Base-by-base conservation (phyloP, 176 grass and related monocot species). In the Guadua angustifolia region DNA sequence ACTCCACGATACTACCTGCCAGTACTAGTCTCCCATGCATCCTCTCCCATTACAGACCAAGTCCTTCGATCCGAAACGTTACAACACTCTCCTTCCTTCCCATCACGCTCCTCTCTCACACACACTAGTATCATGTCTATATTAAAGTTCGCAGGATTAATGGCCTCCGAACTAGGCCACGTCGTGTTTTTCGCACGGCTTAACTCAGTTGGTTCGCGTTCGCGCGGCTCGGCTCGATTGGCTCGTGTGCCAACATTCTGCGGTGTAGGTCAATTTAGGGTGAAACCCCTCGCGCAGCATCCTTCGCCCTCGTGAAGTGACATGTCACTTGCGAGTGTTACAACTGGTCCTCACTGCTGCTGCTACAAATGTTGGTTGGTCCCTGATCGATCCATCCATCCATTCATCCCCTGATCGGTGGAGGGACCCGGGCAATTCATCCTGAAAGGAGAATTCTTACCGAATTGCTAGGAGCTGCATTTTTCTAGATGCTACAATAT, bases 361-460 rank as follows among this genome's bases (percentile, higher is more conserved):
- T 3, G 49, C 78, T 32, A 5, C 51, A 44, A 16, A 15, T 12
- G 11, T 9, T 53, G 33, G 66, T 44, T 56, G 24, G 35, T 19
- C 39, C 16, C 69, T 13, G 73, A 69, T 69, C 18, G 0, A 8
- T 71, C 21, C 2, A 24, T 70, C 21, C 10, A n/a, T 44, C 39
- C 39, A 5, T 68, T 7, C 22, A 6, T 22, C 59, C 22, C 75
- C n/a, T 26, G 56, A 26, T 18, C 38, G 5, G 38, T 19, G 33
- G 40, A 26, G 26, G 67, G 26, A 4, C 44, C 44, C 47, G 18
- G 29, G 10, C 83, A 9, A 39, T 9, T 49, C 55, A 4, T 33
- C 53, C 65, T 57, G 56, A 73, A 44, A 64, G 67, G 14, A 47
- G 75, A 79, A n/a, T n/a, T n/a, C n/a, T n/a, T n/a, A n/a, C n/a